Percentiles rank a stretch among this genome's conserved stretches.
Conservation (phyloP, 1,284 basidiomycete genomes). For the Sporisorium sorghi region DNA sequence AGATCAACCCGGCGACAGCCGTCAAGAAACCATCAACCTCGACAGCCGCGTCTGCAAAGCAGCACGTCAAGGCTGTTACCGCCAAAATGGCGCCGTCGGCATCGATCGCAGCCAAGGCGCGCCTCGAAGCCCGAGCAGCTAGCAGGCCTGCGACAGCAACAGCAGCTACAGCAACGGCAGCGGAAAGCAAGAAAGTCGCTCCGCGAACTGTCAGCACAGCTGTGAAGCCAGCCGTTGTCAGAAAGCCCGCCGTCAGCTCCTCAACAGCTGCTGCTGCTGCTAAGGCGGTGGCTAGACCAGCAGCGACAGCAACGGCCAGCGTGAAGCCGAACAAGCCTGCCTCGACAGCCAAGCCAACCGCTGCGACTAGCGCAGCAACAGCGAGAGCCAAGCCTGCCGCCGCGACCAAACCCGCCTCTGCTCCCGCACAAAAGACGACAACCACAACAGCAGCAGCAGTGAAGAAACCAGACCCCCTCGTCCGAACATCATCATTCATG, state of each 20-base stretch:
- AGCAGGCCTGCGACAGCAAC: neutral
- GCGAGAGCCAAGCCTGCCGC: slow-evolving; percentile 11
- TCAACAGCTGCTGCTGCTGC: neutral
- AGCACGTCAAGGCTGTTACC: slow-evolving; percentile 7
- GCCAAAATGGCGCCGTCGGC: slow-evolving; percentile 18
- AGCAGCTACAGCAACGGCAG: neutral
- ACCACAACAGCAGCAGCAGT: neutral
- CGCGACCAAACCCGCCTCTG: neutral
- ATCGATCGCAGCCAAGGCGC: slow-evolving; percentile 28
- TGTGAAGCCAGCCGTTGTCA: neutral
- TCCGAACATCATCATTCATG: slow-evolving; percentile 17
- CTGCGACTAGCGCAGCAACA: slow-evolving; percentile 1
- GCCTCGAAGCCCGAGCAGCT: slow-evolving; percentile 17
- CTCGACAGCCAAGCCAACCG: neutral
- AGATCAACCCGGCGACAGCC: neutral
- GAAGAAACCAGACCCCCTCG: slow-evolving; percentile 4
- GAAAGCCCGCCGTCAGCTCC: slow-evolving; percentile 5
- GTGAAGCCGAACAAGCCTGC: neutral
- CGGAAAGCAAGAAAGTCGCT: neutral
- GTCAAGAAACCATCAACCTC: slow-evolving; percentile 1
- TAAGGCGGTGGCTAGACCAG: slow-evolving; percentile 9
- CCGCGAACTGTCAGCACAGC: neutral
- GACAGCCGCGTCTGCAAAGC: neutral
- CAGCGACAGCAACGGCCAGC: neutral
- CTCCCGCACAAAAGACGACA: too few relatives aligned